These are phyloP conservation scores for Syncephalastrum racemosum DNA, from an alignment of 371 early-diverging fungal species.

Conservation along the genomic window DNA sequence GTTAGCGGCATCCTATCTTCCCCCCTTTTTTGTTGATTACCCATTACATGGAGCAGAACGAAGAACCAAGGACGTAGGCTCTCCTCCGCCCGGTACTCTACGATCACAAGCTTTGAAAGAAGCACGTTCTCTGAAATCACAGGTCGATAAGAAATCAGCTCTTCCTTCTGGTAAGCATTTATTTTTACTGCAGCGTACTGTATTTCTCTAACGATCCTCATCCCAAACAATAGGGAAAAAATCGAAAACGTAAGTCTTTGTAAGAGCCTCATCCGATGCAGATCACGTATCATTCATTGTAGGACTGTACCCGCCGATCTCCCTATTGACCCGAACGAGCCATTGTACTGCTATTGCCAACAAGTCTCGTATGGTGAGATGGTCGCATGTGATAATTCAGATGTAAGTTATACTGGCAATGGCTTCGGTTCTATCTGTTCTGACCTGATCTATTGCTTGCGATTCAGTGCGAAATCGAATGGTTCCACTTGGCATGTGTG, in stretches of 20 bases:
- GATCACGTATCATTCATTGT: neutral
- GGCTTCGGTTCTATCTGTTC: neutral
- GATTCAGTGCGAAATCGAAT: conserved; percentile 83
- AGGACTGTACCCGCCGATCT: conserved; percentile 60
- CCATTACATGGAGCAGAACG: conserved; percentile 13
- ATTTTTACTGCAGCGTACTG: too few species aligned
- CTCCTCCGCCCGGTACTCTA: conserved; percentile 21
- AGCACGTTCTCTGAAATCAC: conserved; percentile 18
- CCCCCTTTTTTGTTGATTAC: too few species aligned
- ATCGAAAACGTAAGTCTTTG: conserved; percentile 5
- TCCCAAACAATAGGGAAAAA: conserved; percentile 13
- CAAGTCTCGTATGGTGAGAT: conserved; percentile 97
- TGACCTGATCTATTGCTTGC: neutral
- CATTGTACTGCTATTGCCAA: conserved; percentile 92
- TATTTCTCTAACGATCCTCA: conserved; percentile 1
- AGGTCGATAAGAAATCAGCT: conserved; percentile 27
- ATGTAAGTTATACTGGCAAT: conserved; percentile 53
- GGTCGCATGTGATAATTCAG: conserved; percentile 94
- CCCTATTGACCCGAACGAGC: conserved; percentile 94
- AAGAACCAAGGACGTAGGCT: conserved; percentile 20
- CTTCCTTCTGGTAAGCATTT: conserved; percentile 16
- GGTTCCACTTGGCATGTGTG: conserved; percentile 96
- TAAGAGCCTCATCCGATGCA: too few species aligned
- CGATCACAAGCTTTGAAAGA: conserved; percentile 35
- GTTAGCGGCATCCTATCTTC: too few species aligned